phyloP scores from a whole-genome alignment of 1,284 basidiomycete genomes.

The Ganoderma lucidum region DNA sequence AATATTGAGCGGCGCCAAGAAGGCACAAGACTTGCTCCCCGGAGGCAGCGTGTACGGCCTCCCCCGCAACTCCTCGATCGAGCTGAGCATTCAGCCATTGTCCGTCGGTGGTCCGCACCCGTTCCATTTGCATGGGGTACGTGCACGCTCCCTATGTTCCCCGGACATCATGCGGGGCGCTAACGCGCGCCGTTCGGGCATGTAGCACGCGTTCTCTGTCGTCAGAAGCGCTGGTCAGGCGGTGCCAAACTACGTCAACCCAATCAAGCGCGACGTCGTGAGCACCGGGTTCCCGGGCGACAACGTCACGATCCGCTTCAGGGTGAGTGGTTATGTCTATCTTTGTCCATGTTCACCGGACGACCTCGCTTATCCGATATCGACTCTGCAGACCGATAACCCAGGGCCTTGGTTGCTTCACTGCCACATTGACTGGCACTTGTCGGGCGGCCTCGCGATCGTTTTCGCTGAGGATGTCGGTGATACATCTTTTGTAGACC shows the following conservation, averaged over 20 bases:
- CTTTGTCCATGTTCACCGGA: neutral
- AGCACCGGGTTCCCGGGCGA: conserved; percentile 35
- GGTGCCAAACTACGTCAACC: conserved; percentile 48
- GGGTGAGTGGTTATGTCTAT: conserved; percentile 20
- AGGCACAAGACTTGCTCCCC: conserved; percentile 42
- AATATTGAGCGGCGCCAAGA: conserved; percentile 44
- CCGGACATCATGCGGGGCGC: neutral
- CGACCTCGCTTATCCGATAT: too few species aligned
- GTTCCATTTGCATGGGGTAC: conserved; percentile 26
- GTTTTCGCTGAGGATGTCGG: conserved; percentile 42
- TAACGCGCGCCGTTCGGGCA: too few species aligned
- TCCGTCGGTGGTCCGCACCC: conserved; percentile 27
- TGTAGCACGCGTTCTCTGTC: conserved; percentile 36
- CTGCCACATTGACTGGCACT: conserved; percentile 45
- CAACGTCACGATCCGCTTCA: conserved; percentile 41
- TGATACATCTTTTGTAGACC: conserved; percentile 8
- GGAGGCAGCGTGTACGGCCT: conserved; percentile 42
- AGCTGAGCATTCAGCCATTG: conserved; percentile 44
- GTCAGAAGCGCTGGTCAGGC: conserved; percentile 31
- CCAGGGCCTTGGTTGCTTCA: conserved; percentile 45
- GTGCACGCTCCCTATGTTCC: conserved; percentile 20
- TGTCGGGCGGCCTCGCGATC: conserved; percentile 41
- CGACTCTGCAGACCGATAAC: conserved; percentile 35
- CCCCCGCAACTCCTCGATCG: conserved; percentile 42
- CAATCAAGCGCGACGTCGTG: conserved; percentile 40